Evolutionary conservation across 108 stramenopile species (phyloP), one percentile per base, ranked within the genome.

Genomic region (Stephanodiscus triporus): DNA sequence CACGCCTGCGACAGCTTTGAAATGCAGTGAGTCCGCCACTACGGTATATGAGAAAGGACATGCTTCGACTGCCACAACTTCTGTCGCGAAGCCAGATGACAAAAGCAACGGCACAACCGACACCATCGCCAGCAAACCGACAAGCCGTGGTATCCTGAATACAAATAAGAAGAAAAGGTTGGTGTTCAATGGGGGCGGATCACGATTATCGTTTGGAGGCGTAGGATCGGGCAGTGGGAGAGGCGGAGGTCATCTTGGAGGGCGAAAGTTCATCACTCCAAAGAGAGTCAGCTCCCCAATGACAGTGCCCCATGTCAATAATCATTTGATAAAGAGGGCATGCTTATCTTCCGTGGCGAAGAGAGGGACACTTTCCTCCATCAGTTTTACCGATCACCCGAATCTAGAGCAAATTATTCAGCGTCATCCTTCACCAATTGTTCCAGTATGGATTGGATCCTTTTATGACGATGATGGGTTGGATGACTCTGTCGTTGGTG

Each of bases 401-500:
- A 66, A 68, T 29, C 70, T 70, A 36, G 69, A 69, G 43, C 42
- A 45, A 51, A 50, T 81, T 13, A 75, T 81, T 43, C 69, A 71
- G 32, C 7, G 40, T 13, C 80, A 81, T 70, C 73, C 80, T 14
- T 69, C 80, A 8, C 80, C 80, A 13, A 68, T 81, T 53, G 80
- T 81, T 45, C 73, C 80, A 24, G 80, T 81, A 8, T 81, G 80
- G 80, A 63, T 69, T 60, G 80, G 74, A 81, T 61, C 80, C 14
- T 70, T 50, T 0, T 37, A 40, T 24, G 47, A 75, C 30, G 74
- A 38, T 23, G 68, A 75, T 72, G 74, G 74, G 47, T 55, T 81
- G 17, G 80, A 75, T 58, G 74, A 70, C 7, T 75, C 73, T 49
- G 80, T 75, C 24, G 53, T 75, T 16, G 72, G 74, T 61, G 80